phyloP scores from a whole-genome alignment of 192 early-diverging fungal genomes.

The Mortierella claussenii region DNA sequence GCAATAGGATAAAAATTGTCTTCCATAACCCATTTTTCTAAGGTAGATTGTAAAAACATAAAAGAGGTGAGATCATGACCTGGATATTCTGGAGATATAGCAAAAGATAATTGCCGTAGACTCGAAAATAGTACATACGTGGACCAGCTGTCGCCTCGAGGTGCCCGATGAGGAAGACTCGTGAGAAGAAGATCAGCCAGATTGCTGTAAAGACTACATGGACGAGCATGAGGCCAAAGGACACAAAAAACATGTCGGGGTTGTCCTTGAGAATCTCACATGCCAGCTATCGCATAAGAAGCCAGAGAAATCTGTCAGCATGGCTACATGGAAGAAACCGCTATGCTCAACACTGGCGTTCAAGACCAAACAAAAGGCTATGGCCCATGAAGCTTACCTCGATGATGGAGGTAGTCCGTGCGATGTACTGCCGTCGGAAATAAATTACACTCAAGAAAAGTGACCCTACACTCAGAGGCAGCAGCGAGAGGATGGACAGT shows the following conservation, averaged over 20 bases:
- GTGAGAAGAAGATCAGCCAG: conserved; percentile 75
- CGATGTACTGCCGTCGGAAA: conserved; percentile 53
- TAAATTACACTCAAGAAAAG: conserved; percentile 54
- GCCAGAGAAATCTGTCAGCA: not conserved
- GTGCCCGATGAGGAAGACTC: conserved; percentile 70
- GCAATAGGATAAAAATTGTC: conserved; percentile 62
- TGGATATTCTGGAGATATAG: too few species aligned
- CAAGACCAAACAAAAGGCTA: not conserved
- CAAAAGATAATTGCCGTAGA: not conserved
- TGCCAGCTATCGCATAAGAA: conserved; percentile 62
- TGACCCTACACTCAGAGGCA: conserved; percentile 58
- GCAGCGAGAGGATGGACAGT: conserved; percentile 59
- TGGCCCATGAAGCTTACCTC: conserved; percentile 49
- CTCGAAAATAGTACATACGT: not conserved
- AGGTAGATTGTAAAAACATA: conserved; percentile 8
- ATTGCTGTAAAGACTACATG: conserved; percentile 70
- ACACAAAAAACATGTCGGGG: conserved; percentile 74
- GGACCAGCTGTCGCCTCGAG: conserved; percentile 8
- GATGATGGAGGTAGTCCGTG: conserved; percentile 63
- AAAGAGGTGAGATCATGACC: not conserved
- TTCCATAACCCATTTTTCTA: conserved; percentile 61
- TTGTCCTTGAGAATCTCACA: conserved; percentile 78
- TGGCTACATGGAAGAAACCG: not conserved
- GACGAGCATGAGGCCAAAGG: conserved; percentile 61
- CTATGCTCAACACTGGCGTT: too few species aligned